phyloP scores from a whole-genome alignment of 108 stramenopile genomes.

The Hondaea fermentalgiana region DNA sequence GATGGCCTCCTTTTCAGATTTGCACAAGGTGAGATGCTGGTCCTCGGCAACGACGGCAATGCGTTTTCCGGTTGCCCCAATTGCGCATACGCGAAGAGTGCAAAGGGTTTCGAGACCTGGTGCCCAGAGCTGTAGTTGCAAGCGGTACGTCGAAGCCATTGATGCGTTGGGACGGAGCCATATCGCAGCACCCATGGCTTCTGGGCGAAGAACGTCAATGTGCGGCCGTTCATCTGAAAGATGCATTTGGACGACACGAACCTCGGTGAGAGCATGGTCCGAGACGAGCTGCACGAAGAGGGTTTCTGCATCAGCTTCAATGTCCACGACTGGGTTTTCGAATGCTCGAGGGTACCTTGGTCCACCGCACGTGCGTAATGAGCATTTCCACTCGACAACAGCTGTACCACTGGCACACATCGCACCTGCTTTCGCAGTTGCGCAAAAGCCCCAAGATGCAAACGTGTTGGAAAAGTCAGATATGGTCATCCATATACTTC shows the following conservation, averaged over 20 bases:
- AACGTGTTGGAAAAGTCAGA: background rate
- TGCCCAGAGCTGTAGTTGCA: background rate
- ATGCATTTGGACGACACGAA: background rate
- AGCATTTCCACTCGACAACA: background rate
- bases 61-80: background rate
- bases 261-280: background rate
- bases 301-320: background rate
- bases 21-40: background rate
- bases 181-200: background rate
- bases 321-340: background rate
- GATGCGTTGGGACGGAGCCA: background rate
- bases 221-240: background rate
- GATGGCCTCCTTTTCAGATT: background rate
- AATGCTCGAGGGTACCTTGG: background rate
- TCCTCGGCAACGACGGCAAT: background rate
- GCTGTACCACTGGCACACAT: background rate
- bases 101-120: background rate
- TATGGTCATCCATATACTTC: background rate
- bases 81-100: background rate
- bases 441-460: background rate
- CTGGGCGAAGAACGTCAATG: background rate
- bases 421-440: background rate
- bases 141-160: background rate
- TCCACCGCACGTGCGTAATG: background rate
- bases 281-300: background rate